Evolutionary conservation across 2,329 filamentous ascomycete species (phyloP).

Genomic region (Ilyonectria destructans): DNA sequence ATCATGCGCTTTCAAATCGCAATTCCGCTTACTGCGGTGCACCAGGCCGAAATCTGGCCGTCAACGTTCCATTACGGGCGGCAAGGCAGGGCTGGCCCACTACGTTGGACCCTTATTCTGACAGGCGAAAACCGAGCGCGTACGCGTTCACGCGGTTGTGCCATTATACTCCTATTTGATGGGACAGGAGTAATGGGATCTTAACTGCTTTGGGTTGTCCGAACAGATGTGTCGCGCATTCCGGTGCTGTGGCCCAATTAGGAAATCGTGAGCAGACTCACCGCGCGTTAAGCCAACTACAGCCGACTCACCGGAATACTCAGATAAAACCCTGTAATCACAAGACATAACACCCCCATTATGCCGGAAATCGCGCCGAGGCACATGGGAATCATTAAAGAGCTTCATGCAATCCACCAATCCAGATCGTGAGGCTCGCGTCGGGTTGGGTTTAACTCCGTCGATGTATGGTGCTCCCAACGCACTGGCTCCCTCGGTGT

Average conservation of each 20-base stretch:
- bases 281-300: conserved; percentile 13
- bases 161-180: conserved; percentile 8
- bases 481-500: background rate
- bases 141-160: conserved; percentile 12
- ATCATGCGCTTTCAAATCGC: conserved; percentile 4
- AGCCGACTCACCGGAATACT: background rate
- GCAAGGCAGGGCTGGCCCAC: conserved; percentile 3
- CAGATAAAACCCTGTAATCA: background rate
- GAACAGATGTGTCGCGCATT: conserved; percentile 2
- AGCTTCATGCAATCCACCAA: background rate
- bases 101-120: background rate
- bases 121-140: conserved; percentile 1
- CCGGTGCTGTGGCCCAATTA: conserved; percentile 17
- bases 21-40: background rate
- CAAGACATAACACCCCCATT: background rate
- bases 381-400: background rate
- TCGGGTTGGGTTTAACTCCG: conserved; percentile 1
- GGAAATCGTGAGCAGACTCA: conserved; percentile 17
- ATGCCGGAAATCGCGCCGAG: background rate
- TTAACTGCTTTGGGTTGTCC: conserved; percentile 17
- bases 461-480: background rate
- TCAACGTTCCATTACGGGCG: conserved; percentile 25
- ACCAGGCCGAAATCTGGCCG: conserved; percentile 22
- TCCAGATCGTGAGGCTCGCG: background rate
- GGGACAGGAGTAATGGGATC: background rate